Base-by-base conservation (phyloP, 306 rosid species). In the Begonia peltatifolia region DNA sequence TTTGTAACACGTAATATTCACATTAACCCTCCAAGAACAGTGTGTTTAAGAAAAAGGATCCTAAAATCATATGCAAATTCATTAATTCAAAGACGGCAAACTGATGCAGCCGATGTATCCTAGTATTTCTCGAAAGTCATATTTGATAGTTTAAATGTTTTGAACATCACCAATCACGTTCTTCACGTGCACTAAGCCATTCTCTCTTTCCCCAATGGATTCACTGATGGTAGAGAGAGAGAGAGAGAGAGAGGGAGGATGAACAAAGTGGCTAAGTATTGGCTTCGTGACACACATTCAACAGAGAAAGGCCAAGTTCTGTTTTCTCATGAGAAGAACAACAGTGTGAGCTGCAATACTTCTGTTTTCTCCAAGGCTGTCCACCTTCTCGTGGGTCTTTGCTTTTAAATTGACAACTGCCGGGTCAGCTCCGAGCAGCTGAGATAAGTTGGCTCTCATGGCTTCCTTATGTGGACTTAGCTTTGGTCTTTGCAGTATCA, bases 321-420 rank as follows among this genome's bases (percentile, higher is more conserved):
- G 83, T 75, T 81, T 86, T 67, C 61, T 86, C 99, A 92, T 86
- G 22, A 92, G 78, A 67, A 92, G 96, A 71, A 83, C 87, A 62
- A 83, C 94, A 16, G 96, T 92, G 73, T 92, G 99, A 58, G 96
- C 99, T 3, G 93, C 99, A 70, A 92, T 83, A 52, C 99, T 87
- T 71, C 99, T 69, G 47, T 87, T 87, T 68, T 92, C 99, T 42
- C 99, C 99, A 12, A 92, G 93, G 70, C 96, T 86, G 66, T 87
- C 99, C 8, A 92, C 96, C 61, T 83, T 92, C 72, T 92, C 99
- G 66, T 86, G 99, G 57, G 99, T 86, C 76, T 92, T 92, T 36
- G 94, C 99, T 57, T 92, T 92, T 58, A 86, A 79, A 70, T 86
- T 92, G 59, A 92, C 96, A 20, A 83, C 85, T 41, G 93, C 64